Base-by-base conservation (phyloP, 192 early-diverging fungal genomes). In the Backusella psychrophila region DNA sequence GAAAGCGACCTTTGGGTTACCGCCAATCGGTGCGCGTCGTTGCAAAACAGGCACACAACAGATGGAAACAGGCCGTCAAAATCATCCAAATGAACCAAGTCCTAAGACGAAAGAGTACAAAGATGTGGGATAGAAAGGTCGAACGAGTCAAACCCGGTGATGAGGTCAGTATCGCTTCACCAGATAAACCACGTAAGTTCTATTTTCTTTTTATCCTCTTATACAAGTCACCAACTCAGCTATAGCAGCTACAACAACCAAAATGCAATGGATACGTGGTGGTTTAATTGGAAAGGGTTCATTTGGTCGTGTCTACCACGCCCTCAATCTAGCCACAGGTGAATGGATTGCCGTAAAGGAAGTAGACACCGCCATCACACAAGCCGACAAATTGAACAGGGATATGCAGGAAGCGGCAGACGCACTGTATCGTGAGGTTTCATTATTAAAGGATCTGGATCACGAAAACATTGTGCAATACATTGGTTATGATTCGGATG, bases 391-490 rank as follows among this genome's bases (percentile, higher is more conserved):
- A 15, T 69, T 78, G 15, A 85, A 78, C 33, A 76, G 83, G 33
- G 68, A 84, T 2, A 78, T 83, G 68, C 70, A 80, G 53, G 81
- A 76, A 7, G 78, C 81, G 29, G 85, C 82, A 8, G 84, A 89
- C 52, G 89, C 91, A 39, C 85, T 95, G 65, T 87, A 89, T 69
- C 87, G 87, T n/a, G 94, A 95, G 80, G 90, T 92, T 21, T 87
- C 90, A 78, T 76, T 94, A 52, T 78, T 95, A 41, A 46, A 44
- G n/a, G 91, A 91, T 77, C 73, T 94, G 65, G 92, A 95, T 73
- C 91, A 97, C 69, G 92, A 93, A 68, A 93, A 98, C 80, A 94
- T 98, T 84, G 97, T 98, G 38, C 91, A 94, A 83, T 96, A 96
- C 81, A 87, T 97, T 34, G 94, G 94, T 6, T 90, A 87, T 72